Evolutionary conservation across 768 basidiomycete genomes (phyloP).

Genomic region (Russula sp.): DNA sequence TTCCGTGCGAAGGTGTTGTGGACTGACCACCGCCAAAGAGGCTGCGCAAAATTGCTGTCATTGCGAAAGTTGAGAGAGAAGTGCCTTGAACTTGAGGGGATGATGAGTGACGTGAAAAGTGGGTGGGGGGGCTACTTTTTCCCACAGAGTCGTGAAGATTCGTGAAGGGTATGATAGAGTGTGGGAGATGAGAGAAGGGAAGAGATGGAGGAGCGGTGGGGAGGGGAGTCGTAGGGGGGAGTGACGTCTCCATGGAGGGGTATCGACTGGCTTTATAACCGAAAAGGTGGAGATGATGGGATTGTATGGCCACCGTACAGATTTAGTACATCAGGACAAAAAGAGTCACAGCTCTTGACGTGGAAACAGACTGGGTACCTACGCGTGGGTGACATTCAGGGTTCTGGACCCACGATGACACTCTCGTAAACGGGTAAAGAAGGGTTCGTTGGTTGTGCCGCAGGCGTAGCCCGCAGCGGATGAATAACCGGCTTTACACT

Average conservation of each 20-base stretch:
- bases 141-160: slow-evolving; percentile 19
- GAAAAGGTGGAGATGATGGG: neutral
- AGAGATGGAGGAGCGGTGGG: neutral
- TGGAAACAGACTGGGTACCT: too few species aligned
- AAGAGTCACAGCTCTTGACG: slow-evolving; percentile 9
- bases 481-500: slow-evolving; percentile 18
- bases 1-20: slow-evolving; percentile 34
- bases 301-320: slow-evolving; percentile 3
- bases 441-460: slow-evolving; percentile 10
- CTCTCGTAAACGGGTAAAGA: slow-evolving; percentile 26
- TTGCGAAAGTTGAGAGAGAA: slow-evolving; percentile 28
- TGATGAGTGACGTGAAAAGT: neutral
- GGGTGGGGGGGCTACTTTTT: neutral
- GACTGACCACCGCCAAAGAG: slow-evolving; percentile 41
- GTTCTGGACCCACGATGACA: slow-evolving; percentile 25
- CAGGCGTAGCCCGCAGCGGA: neutral
- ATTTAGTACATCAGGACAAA: neutral
- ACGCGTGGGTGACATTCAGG: neutral
- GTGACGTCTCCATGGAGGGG: slow-evolving; percentile 11
- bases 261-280: slow-evolving; percentile 22
- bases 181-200: neutral
- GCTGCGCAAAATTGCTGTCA: slow-evolving; percentile 53
- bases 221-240: neutral
- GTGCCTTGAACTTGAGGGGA: neutral
- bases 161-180: slow-evolving; percentile 12